phyloP scores from a whole-genome alignment of 2,329 filamentous ascomycete species.

The Mycocentrospora acerina region DNA sequence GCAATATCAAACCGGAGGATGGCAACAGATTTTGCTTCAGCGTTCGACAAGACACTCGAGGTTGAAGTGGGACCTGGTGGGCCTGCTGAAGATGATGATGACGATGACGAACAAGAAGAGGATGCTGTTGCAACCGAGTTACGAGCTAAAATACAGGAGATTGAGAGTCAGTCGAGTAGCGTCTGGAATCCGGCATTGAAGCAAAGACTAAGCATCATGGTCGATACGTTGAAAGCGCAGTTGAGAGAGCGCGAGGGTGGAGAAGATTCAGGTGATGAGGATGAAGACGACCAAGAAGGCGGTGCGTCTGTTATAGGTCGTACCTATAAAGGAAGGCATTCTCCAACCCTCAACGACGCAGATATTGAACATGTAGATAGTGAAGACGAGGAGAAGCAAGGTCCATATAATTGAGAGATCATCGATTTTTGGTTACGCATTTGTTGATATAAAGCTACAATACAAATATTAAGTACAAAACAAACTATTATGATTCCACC shows the following conservation, averaged over 20 bases:
- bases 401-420: too few relatives aligned
- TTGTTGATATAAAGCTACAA: too few relatives aligned
- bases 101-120: constrained; percentile 23
- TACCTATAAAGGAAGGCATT: too few relatives aligned
- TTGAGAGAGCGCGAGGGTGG: constrained; percentile 18
- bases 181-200: constrained; percentile 41
- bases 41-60: constrained; percentile 48
- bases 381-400: too few relatives aligned
- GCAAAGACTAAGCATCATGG: constrained; percentile 27
- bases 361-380: too few relatives aligned
- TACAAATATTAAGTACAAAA: too few relatives aligned
- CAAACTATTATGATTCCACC: too few relatives aligned
- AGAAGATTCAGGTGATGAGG: constrained; percentile 1
- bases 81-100: constrained; percentile 40
- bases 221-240: constrained; percentile 34
- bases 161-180: constrained; percentile 36
- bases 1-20: constrained; percentile 57
- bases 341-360: too few relatives aligned
- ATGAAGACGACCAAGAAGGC: not conserved
- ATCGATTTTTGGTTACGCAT: too few relatives aligned
- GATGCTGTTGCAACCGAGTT: constrained; percentile 33
- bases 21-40: constrained; percentile 54
- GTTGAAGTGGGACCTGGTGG: constrained; percentile 43
- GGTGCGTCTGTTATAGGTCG: too few relatives aligned
- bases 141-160: constrained; percentile 35